Conservation (phyloP, 2,329 filamentous ascomycete genomes). For the Plectosphaerella sp. region DNA sequence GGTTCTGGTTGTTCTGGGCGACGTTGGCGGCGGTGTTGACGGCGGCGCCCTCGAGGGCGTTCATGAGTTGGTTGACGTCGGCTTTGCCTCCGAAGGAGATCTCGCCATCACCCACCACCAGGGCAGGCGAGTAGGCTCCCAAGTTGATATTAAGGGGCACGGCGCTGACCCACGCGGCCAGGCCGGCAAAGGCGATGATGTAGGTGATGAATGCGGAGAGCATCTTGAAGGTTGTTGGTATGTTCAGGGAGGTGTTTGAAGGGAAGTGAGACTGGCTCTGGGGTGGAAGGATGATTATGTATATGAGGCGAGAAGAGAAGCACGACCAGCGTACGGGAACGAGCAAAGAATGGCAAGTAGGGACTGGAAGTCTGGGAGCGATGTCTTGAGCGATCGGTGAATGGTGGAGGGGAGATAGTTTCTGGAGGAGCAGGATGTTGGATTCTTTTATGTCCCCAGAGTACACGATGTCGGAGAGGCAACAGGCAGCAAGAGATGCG, state of each 20-base stretch:
- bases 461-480: neutral
- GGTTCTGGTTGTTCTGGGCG: slow-evolving; percentile 14
- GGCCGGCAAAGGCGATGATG: slow-evolving; percentile 19
- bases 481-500: neutral
- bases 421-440: neutral
- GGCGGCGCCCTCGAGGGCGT: slow-evolving; percentile 40
- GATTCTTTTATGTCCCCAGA: neutral
- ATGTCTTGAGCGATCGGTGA: neutral
- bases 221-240: slow-evolving; percentile 11
- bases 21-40: slow-evolving; percentile 28
- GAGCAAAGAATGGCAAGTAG: neutral
- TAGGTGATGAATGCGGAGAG: slow-evolving; percentile 15
- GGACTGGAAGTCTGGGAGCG: neutral
- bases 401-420: neutral
- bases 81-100: slow-evolving; percentile 41
- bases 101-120: slow-evolving; percentile 35
- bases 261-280: neutral
- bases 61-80: slow-evolving; percentile 40
- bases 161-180: slow-evolving; percentile 21
- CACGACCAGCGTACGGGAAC: neutral
- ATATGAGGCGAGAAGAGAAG: neutral
- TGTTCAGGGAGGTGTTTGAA: neutral
- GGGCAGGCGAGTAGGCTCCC: slow-evolving; percentile 27
- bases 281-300: neutral
- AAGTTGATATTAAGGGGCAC: slow-evolving; percentile 29